These are phyloP conservation scores for Peronospora destructor DNA, from an alignment of 352 stramenopile genomes.

Conservation along the genomic window DNA sequence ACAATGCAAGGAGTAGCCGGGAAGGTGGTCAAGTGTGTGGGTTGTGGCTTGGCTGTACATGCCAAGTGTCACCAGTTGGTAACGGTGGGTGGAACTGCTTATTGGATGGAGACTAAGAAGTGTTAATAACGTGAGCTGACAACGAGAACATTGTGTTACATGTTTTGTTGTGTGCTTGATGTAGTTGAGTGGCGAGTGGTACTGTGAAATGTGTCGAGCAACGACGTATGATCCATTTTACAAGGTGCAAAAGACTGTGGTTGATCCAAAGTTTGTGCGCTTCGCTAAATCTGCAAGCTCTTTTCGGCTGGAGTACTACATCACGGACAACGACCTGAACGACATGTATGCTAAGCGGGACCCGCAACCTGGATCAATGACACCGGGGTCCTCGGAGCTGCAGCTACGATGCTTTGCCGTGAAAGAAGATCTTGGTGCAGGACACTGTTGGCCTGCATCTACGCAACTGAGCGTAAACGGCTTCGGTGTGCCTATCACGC, in stretches of 20 bases:
- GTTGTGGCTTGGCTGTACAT: slow-evolving; percentile 57
- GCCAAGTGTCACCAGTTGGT: slow-evolving; percentile 73
- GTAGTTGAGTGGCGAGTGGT: slow-evolving; percentile 48
- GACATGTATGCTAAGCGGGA: slow-evolving; percentile 57
- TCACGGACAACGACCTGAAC: slow-evolving; percentile 69
- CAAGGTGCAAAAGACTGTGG: slow-evolving; percentile 46
- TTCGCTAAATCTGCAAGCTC: slow-evolving; percentile 45
- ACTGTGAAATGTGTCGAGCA: slow-evolving; percentile 64
- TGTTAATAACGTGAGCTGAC: neutral
- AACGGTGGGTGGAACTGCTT: slow-evolving; percentile 25
- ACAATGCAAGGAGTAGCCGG: slow-evolving; percentile 23
- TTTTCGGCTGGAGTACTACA: slow-evolving; percentile 58
- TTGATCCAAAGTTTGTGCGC: slow-evolving; percentile 51
- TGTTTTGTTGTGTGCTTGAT: slow-evolving; percentile 7
- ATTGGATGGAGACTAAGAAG: neutral
- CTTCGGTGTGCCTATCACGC: slow-evolving; percentile 56
- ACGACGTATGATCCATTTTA: slow-evolving; percentile 71
- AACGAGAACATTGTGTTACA: slow-evolving; percentile 1
- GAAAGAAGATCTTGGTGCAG: slow-evolving; percentile 62
- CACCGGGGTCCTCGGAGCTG: slow-evolving; percentile 54
- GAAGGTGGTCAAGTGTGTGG: slow-evolving; percentile 42
- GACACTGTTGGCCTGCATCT: slow-evolving; percentile 65
- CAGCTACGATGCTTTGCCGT: slow-evolving; percentile 72
- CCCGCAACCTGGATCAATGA: slow-evolving; percentile 43
- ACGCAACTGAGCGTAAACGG: slow-evolving; percentile 66